Evolutionary conservation across 1,284 basidiomycete species (phyloP).

Genomic region (Anthracocystis panici-leucophaei): DNA sequence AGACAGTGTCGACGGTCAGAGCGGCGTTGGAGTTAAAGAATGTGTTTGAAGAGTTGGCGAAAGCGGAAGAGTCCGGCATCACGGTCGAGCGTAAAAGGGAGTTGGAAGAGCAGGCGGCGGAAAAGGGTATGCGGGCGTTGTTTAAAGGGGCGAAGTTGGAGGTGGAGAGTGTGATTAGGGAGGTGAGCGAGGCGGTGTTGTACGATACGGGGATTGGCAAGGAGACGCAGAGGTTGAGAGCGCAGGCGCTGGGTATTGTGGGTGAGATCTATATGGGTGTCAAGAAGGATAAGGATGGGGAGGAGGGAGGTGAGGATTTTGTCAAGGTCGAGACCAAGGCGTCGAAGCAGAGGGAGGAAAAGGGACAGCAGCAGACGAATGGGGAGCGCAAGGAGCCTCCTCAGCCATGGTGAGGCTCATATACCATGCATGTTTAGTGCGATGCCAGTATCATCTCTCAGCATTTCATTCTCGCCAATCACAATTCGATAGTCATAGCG

Average conservation of each 20-base stretch:
- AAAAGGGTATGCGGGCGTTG: conserved; percentile 75
- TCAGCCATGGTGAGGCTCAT: conserved; percentile 31
- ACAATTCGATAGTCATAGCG: no score
- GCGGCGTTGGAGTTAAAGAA: conserved; percentile 77
- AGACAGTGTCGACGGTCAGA: conserved; percentile 65
- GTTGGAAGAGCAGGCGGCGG: conserved; percentile 94
- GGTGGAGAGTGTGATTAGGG: conserved; percentile 90
- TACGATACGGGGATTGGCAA: conserved; percentile 70
- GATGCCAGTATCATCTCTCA: no score
- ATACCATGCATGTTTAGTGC: no score
- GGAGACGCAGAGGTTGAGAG: conserved; percentile 65
- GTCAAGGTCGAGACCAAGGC: conserved; percentile 55
- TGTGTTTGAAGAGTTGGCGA: conserved; percentile 88
- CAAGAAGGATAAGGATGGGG: conserved; percentile 38
- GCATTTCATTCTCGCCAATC: no score
- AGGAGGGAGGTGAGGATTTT: conserved; percentile 35
- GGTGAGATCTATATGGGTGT: conserved; percentile 56
- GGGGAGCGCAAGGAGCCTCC: conserved; percentile 14
- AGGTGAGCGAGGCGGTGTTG: conserved; percentile 90
- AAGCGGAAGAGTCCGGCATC: conserved; percentile 83
- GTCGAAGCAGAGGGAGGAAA: conserved; percentile 44
- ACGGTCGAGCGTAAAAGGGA: conserved; percentile 86
- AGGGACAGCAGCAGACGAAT: conserved; percentile 5
- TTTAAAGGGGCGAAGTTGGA: conserved; percentile 87
- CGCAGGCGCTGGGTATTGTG: conserved; percentile 61